These are phyloP conservation scores for Fusarium cyanostomum DNA, from an alignment of 2,329 filamentous ascomycete genomes.

Conservation along the genomic window DNA sequence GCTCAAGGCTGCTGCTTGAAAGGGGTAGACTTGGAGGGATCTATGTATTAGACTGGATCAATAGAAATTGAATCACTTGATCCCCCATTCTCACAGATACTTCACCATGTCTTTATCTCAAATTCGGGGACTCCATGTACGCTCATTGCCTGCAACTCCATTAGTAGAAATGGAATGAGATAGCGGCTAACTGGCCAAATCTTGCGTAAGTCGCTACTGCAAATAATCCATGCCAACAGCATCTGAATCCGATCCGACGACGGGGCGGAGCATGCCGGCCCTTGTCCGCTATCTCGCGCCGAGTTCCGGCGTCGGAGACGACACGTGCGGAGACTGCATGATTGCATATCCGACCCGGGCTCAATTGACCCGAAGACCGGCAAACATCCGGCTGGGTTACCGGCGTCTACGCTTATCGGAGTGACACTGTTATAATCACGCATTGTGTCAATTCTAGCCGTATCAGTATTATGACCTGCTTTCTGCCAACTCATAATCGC, in stretches of 20 bases:
- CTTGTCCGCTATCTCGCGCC: neutral
- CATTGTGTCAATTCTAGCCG: no score
- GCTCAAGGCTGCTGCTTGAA: neutral
- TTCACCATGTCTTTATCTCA: no score
- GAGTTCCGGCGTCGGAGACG: neutral
- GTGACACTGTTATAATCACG: neutral
- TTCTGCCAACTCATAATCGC: neutral
- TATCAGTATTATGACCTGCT: no score
- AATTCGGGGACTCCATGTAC: no score
- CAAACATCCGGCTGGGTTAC: neutral
- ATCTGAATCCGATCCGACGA: neutral
- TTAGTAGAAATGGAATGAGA: no score
- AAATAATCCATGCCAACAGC: no score
- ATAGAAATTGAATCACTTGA: neutral
- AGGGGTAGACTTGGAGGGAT: neutral
- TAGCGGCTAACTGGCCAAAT: neutral
- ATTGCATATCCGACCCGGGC: conserved; percentile 10
- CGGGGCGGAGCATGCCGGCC: neutral
- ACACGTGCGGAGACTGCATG: neutral
- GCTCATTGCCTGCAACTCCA: no score
- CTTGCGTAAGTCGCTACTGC: no score
- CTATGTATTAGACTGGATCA: neutral
- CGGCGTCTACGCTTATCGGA: neutral
- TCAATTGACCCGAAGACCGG: neutral
- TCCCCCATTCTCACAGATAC: neutral